Base-by-base conservation (phyloP, 768 basidiomycete species). In the Astraeus odoratus region DNA sequence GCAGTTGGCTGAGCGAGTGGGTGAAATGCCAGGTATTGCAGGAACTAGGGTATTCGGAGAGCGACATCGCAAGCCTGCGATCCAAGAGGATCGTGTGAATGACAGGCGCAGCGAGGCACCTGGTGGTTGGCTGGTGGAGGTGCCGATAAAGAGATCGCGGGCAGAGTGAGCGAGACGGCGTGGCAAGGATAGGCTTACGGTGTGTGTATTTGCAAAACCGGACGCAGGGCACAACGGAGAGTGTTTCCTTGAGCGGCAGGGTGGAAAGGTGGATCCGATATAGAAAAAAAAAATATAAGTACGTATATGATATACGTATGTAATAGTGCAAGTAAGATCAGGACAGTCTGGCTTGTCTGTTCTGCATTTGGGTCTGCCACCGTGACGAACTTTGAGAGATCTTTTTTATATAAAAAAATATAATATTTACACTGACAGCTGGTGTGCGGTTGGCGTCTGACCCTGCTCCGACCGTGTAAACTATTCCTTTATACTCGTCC, bases 21-120 rank as follows among this genome's bases (percentile, higher is more conserved):
- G 39, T 41, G 48, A 47, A 30, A 39, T 43, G 31, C 30, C 47
- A 81, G 61, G 54, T 71, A 40, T 52, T 72, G 49, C 50, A 49
- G 49, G 74, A 74, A 52, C 50, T 75, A 42, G 74, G 73, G 51
- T 75, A 74, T 47, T 54, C 53, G 40, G 42, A 23, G 35, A 47
- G 60, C 37, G 67, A 69, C 43, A 75, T 81, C 49, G 50, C 57
- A 41, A 62, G 62, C 43, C 55, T 83, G 55, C 67, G 71, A 51
- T 56, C 57, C 56, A 59, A 66, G 52, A 65, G 66, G 54, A 64
- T 70, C 25, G 67, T 77, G 47, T 69, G 67, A 48, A 52, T 25
- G 23, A 39, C 50, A n/a, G n/a, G 30, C 10, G 30, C 30, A 31
- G 30, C 30, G 7, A 29, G 13, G 10, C 30, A 31, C 50, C 49